Evolutionary conservation across 305 asterid species (phyloP).

Genomic region (Salvia sclarea): DNA sequence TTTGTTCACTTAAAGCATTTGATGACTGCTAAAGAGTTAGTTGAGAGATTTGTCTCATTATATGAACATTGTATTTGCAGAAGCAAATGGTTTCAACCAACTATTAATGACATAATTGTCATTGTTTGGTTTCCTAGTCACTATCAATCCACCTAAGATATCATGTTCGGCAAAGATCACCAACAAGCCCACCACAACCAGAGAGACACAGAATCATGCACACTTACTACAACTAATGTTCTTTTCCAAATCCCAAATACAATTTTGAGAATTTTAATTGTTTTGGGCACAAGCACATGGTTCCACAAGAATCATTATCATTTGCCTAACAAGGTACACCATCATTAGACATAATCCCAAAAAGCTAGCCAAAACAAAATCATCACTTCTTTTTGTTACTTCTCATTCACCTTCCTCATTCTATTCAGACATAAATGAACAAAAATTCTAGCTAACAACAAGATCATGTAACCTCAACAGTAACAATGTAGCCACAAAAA

Average conservation of each 20-base stretch:
- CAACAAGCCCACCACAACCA: constrained; percentile 1
- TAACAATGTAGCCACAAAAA: not conserved
- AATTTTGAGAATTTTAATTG: not conserved
- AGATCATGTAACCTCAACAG: not conserved
- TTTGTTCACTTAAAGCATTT: constrained; percentile 2
- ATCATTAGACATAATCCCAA: constrained; percentile 11
- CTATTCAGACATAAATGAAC: constrained; percentile 13
- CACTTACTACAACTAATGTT: not conserved
- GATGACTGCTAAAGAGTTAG: not conserved
- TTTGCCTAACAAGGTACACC: constrained; percentile 2
- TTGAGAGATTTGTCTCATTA: no score
- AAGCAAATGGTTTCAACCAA: constrained; percentile 13
- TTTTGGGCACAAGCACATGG: constrained; percentile 23
- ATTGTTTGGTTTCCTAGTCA: constrained; percentile 21
- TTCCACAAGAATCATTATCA: constrained; percentile 30
- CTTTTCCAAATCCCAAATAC: not conserved
- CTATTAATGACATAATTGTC: constrained; percentile 21
- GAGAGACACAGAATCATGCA: not conserved
- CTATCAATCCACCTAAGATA: constrained; percentile 20
- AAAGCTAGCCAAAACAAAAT: constrained; percentile 2
- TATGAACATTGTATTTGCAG: no score
- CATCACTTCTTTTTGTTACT: constrained; percentile 30
- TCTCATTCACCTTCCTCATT: constrained; percentile 16
- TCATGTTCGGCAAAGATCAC: constrained; percentile 5
- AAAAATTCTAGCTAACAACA: not conserved